A percentile compares a stretch with the other conserved stretches of the same genome.
phyloP scores from a whole-genome alignment of 257 asterid species.

The Gentiana dahurica region DNA sequence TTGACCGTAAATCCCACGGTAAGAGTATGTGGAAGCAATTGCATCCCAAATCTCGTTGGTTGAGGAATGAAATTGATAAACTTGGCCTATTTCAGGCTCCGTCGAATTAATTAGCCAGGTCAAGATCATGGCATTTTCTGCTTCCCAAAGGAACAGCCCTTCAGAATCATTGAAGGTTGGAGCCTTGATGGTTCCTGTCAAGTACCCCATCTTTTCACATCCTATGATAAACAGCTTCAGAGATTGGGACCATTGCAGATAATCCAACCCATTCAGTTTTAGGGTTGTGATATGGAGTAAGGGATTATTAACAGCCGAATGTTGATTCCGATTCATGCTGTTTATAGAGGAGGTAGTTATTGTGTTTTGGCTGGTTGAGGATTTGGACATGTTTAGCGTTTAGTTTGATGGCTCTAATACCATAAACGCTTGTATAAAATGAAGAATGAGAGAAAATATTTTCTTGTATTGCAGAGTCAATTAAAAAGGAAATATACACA shows the following conservation, averaged over 20 bases:
- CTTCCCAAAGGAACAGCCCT: not conserved
- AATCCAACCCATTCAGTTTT: not conserved
- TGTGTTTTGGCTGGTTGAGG: too few relatives aligned
- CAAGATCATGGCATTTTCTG: not conserved
- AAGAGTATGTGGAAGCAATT: not conserved
- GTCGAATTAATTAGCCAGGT: not conserved
- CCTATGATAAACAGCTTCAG: not conserved
- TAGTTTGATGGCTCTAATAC: too few relatives aligned
- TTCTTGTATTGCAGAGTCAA: too few relatives aligned
- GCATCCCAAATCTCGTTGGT: not conserved
- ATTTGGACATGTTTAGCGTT: too few relatives aligned
- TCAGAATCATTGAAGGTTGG: not conserved
- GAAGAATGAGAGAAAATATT: too few relatives aligned
- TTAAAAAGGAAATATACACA: too few relatives aligned
- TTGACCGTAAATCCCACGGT: not conserved
- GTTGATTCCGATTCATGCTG: too few relatives aligned
- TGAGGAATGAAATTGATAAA: not conserved
- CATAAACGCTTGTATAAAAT: too few relatives aligned
- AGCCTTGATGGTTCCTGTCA: not conserved
- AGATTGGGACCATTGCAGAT: not conserved
- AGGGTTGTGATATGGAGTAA: not conserved
- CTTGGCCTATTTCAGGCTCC: not conserved
- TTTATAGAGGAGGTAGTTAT: too few relatives aligned
- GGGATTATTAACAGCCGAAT: too few relatives aligned
- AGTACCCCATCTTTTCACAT: not conserved